phyloP scores from a whole-genome alignment of 768 basidiomycete species.

The Pleurotus salmoneostramineus region DNA sequence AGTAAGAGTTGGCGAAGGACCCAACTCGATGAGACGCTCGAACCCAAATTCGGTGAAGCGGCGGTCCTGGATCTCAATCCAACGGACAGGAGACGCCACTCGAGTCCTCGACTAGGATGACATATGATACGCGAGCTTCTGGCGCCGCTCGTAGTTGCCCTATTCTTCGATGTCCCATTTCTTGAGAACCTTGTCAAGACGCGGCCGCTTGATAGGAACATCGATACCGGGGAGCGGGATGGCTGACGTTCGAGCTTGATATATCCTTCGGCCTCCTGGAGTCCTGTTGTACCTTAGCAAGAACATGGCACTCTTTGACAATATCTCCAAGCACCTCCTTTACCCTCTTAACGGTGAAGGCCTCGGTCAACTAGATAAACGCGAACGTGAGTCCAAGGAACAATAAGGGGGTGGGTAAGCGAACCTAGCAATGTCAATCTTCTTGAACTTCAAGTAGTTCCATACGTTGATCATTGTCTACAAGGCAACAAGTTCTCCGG shows the following conservation, averaged over 20 bases:
- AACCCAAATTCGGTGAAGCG: slow-evolving; percentile 84
- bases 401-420: neutral
- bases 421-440: slow-evolving; percentile 89
- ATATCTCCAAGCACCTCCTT: slow-evolving; percentile 96
- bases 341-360: slow-evolving; percentile 86
- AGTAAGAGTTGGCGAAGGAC: slow-evolving; percentile 90
- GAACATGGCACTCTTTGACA: slow-evolving; percentile 74
- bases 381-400: neutral
- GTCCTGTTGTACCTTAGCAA: slow-evolving; percentile 68
- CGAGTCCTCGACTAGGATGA: slow-evolving; percentile 92
- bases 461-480: slow-evolving; percentile 95
- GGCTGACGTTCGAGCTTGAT: slow-evolving; percentile 93
- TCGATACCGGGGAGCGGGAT: slow-evolving; percentile 96
- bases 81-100: slow-evolving; percentile 96
- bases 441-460: slow-evolving; percentile 95
- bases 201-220: slow-evolving; percentile 98
- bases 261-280: slow-evolving; percentile 59
- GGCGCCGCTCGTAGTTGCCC: slow-evolving; percentile 77
- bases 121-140: slow-evolving; percentile 76
- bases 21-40: slow-evolving; percentile 93
- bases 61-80: slow-evolving; percentile 98
- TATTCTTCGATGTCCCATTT: slow-evolving; percentile 92
- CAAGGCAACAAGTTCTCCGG: slow-evolving; percentile 90
- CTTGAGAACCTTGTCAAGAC: slow-evolving; percentile 91
- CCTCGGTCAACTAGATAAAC: slow-evolving; percentile 69